phyloP scores from a whole-genome alignment of 768 basidiomycete species.

The Xerocomus spinulosus region DNA sequence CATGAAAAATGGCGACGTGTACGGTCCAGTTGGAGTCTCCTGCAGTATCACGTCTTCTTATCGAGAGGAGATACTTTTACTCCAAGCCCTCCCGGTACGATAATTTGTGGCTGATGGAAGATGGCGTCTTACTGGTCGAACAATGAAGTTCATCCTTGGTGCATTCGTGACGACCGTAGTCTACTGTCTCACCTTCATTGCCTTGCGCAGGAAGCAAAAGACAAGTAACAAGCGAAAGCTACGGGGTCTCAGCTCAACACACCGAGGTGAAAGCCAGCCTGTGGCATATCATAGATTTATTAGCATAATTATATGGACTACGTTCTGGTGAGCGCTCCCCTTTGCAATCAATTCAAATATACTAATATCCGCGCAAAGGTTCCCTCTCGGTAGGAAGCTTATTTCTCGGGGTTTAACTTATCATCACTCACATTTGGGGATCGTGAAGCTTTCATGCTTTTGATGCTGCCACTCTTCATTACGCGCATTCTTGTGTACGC shows the following conservation, averaged over 20 bases:
- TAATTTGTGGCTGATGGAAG: neutral
- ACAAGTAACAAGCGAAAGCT: constrained; percentile 50
- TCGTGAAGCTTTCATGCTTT: constrained; percentile 50
- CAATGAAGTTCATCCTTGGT: constrained; percentile 51
- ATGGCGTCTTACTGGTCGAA: constrained; percentile 3
- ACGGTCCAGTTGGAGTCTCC: constrained; percentile 47
- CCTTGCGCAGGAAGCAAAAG: constrained; percentile 52
- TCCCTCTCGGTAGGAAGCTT: constrained; percentile 47
- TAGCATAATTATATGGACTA: constrained; percentile 54
- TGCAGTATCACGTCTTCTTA: constrained; percentile 49
- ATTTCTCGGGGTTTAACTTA: neutral
- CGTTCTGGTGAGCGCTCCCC: constrained; percentile 56
- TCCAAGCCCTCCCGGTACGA: constrained; percentile 61
- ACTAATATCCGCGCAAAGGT: constrained; percentile 37
- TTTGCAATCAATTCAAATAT: neutral
- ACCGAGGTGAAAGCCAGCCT: constrained; percentile 38
- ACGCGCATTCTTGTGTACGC: constrained; percentile 45
- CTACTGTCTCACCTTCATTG: constrained; percentile 59
- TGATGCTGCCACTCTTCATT: constrained; percentile 58
- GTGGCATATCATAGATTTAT: constrained; percentile 61
- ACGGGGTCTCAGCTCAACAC: constrained; percentile 46
- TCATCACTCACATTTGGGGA: constrained; percentile 5
- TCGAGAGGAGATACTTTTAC: constrained; percentile 42
- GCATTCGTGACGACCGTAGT: constrained; percentile 51
- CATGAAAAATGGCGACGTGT: constrained; percentile 37